These are phyloP conservation scores for Turnera subulata DNA, from an alignment of 345 rosid species.

Conservation along the genomic window DNA sequence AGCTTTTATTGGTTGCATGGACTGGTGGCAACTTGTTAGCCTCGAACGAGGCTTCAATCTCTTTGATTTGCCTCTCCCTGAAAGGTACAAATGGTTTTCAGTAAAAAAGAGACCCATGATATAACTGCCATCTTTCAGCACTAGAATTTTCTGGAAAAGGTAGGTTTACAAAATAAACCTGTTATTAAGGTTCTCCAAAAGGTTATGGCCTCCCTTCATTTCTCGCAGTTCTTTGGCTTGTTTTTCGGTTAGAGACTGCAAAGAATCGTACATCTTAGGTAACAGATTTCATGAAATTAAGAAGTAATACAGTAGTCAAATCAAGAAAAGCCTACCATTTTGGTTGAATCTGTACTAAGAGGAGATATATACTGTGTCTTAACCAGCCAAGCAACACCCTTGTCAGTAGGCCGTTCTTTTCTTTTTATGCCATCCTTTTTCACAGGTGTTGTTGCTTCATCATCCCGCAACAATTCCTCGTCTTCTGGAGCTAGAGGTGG, in stretches of 20 bases:
- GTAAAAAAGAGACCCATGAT: neutral
- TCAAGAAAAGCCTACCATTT: constrained; percentile 51
- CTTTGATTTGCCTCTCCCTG: constrained; percentile 95
- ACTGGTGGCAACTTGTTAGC: constrained; percentile 73
- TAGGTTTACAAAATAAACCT: constrained; percentile 49
- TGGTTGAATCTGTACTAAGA: constrained; percentile 69
- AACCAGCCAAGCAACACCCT: constrained; percentile 95
- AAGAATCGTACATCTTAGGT: constrained; percentile 13
- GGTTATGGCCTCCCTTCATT: constrained; percentile 62
- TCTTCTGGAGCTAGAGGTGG: constrained; percentile 83
- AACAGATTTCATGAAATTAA: constrained; percentile 7
- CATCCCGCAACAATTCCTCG: constrained; percentile 83
- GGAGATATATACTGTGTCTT: constrained; percentile 97
- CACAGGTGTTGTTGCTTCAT: constrained; percentile 67
- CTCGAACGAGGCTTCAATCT: constrained; percentile 81
- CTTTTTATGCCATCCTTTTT: constrained; percentile 82
- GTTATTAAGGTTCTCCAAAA: constrained; percentile 69
- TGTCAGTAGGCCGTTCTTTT: constrained; percentile 92
- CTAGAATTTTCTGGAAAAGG: constrained; percentile 2
- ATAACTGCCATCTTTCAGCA: neutral
- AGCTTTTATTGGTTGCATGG: constrained; percentile 80
- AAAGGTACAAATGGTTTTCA: constrained; percentile 12
- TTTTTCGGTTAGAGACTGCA: constrained; percentile 89
- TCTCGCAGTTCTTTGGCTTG: constrained; percentile 93
- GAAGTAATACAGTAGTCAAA: neutral